Evolutionary conservation across 2,329 filamentous ascomycete species (phyloP).

Genomic region (Penicillium sp.): DNA sequence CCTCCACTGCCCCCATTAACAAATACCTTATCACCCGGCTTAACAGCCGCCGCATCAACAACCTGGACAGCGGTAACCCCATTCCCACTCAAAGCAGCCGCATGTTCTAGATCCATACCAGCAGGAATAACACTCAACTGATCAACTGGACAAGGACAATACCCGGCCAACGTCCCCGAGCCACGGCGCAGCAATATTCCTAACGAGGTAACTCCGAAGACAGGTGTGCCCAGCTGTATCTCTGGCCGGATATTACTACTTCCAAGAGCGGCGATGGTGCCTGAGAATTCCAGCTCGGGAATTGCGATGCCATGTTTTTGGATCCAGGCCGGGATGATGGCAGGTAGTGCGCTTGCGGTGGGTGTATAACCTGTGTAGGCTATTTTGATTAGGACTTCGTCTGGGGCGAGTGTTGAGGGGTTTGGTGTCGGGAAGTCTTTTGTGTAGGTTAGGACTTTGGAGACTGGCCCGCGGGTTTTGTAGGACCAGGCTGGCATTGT

Average conservation of each 20-base stretch:
- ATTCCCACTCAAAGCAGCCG: not conserved
- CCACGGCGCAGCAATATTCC: not conserved
- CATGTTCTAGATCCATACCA: not conserved
- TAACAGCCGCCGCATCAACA: not conserved
- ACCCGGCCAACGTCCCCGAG: not conserved
- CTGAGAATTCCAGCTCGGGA: not conserved
- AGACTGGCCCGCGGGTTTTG: not conserved
- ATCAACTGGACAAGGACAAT: not conserved
- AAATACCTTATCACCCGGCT: not conserved
- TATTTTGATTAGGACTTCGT: not conserved
- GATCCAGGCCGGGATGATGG: not conserved
- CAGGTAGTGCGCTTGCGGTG: not conserved
- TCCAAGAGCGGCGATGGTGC: not conserved
- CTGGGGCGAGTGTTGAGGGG: not conserved
- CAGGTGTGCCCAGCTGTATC: not conserved
- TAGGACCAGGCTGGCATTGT: slow-evolving; percentile 1
- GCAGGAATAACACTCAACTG: not conserved
- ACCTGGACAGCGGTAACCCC: not conserved
- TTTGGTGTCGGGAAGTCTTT: not conserved
- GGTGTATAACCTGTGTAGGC: not conserved
- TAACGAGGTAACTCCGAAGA: not conserved
- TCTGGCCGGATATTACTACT: not conserved
- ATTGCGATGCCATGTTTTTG: not conserved
- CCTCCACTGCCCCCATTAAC: not conserved
- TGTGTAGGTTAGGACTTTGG: not conserved